These are phyloP conservation scores for Trypanosoma rangeli DNA, from an alignment of 208 protist species.

Conservation along the genomic window DNA sequence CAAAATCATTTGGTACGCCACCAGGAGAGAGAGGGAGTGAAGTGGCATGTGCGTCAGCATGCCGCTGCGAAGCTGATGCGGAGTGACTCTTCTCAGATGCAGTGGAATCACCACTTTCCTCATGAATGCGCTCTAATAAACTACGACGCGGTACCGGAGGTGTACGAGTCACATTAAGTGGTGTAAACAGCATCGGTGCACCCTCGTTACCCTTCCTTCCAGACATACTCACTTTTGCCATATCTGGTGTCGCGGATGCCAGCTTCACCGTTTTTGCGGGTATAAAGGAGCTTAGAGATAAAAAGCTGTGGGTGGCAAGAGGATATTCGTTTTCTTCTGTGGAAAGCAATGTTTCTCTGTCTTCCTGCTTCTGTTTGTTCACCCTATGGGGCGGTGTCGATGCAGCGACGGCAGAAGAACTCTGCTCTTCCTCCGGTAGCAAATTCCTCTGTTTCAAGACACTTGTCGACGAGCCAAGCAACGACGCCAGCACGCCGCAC, in stretches of 20 bases:
- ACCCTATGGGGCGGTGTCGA: background rate
- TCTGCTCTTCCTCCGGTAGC: background rate
- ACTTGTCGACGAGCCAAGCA: background rate
- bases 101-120: constrained; percentile 6
- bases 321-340: constrained; percentile 14
- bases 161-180: background rate
- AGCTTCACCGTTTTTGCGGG: background rate
- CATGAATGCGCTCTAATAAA: constrained; percentile 16
- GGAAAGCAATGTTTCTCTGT: background rate
- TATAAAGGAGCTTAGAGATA: background rate
- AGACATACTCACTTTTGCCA: background rate
- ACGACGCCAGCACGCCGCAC: background rate
- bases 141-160: background rate
- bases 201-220: background rate
- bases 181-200: constrained; percentile 2
- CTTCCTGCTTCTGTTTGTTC: background rate
- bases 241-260: background rate
- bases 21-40: background rate
- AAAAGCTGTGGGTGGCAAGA: background rate
- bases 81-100: background rate
- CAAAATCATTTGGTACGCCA: background rate
- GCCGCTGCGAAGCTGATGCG: background rate
- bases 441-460: background rate
- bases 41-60: background rate
- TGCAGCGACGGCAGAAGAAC: background rate